These are phyloP conservation scores for Trypanosoma brucei DNA, from an alignment of 208 protist genomes.

Conservation along the genomic window DNA sequence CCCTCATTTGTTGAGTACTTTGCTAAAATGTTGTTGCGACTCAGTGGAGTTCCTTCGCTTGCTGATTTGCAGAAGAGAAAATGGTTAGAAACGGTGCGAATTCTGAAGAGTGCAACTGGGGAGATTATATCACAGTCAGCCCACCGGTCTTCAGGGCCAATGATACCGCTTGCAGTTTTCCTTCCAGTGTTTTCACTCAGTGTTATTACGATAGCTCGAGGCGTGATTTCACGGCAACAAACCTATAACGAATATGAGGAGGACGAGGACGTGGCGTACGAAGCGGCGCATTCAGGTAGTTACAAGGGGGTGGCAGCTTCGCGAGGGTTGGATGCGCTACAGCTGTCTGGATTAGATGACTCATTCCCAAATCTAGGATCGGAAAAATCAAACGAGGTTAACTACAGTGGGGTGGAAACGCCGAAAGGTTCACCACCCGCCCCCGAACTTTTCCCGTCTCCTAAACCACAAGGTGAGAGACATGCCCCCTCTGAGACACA, in stretches of 20 bases:
- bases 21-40: slow-evolving; percentile 34
- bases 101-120: slow-evolving; percentile 11
- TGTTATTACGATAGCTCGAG: slow-evolving; percentile 27
- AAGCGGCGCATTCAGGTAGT: background rate
- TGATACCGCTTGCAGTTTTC: slow-evolving; percentile 63
- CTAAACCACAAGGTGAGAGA: background rate
- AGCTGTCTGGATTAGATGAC: background rate
- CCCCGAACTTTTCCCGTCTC: background rate
- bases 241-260: slow-evolving; percentile 2
- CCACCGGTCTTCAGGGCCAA: slow-evolving; percentile 28
- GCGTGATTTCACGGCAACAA: slow-evolving; percentile 14
- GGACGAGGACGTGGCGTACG: slow-evolving; percentile 1
- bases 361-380: background rate
- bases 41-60: slow-evolving; percentile 51
- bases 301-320: slow-evolving; percentile 4
- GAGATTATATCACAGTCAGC: slow-evolving; percentile 13
- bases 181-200: slow-evolving; percentile 65
- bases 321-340: background rate
- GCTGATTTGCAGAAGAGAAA: slow-evolving; percentile 46
- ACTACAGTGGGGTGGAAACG: background rate
- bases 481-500: slow-evolving; percentile 9
- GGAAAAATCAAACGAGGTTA: background rate
- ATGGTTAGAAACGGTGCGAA: slow-evolving; percentile 11
- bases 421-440: background rate
- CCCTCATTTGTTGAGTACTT: slow-evolving; percentile 55